Evolutionary conservation across 306 rosid genomes (phyloP), one percentile per base, ranked within the genome.

Genomic region (Cajanus cajan): DNA sequence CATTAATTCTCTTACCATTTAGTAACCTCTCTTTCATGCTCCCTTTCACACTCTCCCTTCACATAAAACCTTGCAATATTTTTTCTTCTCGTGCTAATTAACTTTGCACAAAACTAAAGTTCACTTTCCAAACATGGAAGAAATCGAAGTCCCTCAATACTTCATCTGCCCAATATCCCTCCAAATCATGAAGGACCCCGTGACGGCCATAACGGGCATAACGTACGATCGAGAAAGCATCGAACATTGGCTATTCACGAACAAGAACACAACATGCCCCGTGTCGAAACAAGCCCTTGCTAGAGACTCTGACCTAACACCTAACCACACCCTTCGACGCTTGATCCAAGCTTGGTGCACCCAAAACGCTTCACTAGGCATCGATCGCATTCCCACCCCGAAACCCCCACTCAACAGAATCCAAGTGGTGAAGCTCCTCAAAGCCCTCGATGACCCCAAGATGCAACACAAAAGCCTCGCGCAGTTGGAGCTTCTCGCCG

Each of bases 301-400:
- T 0, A 66, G 0, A 43, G 74, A 81, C 54, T 81, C 90, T 19
- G 88, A 87, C 16, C 61, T 90, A 40, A 92, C 97, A 6, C 97
- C 97, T 0, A 92, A 92, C 59, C 93, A 90, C 72, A 92, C 89
- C 2, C 77, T 92, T 12, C 88, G 90, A n/a, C 90, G 97, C 0
- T 70, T 92, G 33, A 92, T 90, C 83, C 97, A 86, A 82, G 85
- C 95, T 0, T 92, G 97, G 97, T 90, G 94, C 85, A 83, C 85
- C 4, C 83, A 78, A 25, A 89, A 90, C 7, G 73, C 91, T 6
- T 48, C 82, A 0, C 74, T 50, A 0, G 90, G 91, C 3, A 68
- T 92, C 6, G 82, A 87, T 22, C 82, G 89, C 4, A 88, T 92
- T 39, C 93, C 95, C 0, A 92, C 95, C 0, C 95, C 95, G 0